Evolutionary conservation across 2,329 filamentous ascomycete species (phyloP), one percentile per base, ranked within the genome.

Genomic region (Dactylellina drechsleri): DNA sequence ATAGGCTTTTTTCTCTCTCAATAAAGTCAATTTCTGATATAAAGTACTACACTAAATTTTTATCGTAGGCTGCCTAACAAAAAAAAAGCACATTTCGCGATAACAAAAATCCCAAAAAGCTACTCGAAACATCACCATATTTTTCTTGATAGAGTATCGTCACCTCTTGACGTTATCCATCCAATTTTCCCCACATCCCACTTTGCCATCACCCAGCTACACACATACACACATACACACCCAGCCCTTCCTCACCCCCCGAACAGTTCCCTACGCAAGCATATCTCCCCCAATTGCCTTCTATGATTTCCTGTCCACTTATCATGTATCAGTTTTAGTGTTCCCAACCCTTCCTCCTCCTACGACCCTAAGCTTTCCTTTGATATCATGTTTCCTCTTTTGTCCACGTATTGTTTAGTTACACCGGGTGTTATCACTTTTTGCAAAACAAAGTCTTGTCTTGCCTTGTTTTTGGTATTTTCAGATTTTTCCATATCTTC

Each of bases 251-350:
- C 10, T 36, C 31, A 10, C 31, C 31, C 31, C 31, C 31, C 31
- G 31, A 36, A 36, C 31, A 36, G 31, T 4, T 5, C 10, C 31
- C 31, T 10, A 36, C 31, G 31, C 31, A 36, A 10, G 43, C 16
- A 47, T 47, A 43, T 47, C 6, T n/a, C 50, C 16, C 57, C 31
- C 43, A 31, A 49, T 74, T 66, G 62, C 56, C 68, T 62, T 66
- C 62, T 64, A 62, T 67, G 70, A 58, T 67, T 74, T 45, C 56
- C 26, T 56, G 52, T 23, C 47, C 40, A 52, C 50, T 74, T 74
- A 74, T 74, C 70, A 67, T 73, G 62, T 74, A 74, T 45, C 57
- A 62, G 70, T 74, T 74, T 74, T 74, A 74, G 70, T 74, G 57
- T 62, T 36, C 43, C 52, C 61, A 31, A 28, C 36, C 18, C 41